Evolutionary conservation across 148 eudicot genomes (phyloP).

Genomic region (Chenopodium suecicum): DNA sequence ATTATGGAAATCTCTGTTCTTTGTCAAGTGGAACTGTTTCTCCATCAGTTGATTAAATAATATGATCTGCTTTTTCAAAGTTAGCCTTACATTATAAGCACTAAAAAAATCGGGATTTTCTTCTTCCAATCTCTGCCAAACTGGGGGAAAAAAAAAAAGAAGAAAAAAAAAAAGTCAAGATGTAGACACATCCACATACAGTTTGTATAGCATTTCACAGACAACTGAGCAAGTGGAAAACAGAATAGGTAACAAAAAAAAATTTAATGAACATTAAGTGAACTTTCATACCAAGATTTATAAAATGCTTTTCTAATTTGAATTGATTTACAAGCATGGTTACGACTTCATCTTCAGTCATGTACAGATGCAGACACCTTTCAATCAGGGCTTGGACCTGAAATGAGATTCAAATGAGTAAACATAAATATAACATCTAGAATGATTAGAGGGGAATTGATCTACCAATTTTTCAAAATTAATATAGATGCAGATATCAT

Average conservation of each 20-base stretch:
- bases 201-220: background rate
- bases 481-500: background rate
- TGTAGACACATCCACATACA: background rate
- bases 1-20: conserved; percentile 35
- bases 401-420: conserved; percentile 17
- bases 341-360: conserved; percentile 82
- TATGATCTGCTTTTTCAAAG: conserved; percentile 58
- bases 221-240: background rate
- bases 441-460: background rate
- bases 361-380: conserved; percentile 67
- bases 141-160: conserved; percentile 24
- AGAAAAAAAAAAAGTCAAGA: background rate
- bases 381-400: conserved; percentile 81
- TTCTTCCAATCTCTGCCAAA: conserved; percentile 75
- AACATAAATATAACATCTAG: background rate
- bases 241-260: background rate
- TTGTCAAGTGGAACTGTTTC: conserved; percentile 54
- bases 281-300: conserved; percentile 55
- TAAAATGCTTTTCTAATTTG: conserved; percentile 74
- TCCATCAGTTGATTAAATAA: conserved; percentile 58
- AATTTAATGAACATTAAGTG: background rate
- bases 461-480: background rate
- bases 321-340: conserved; percentile 65
- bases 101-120: conserved; percentile 76
- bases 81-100: conserved; percentile 66